Evolutionary conservation across 768 basidiomycete genomes (phyloP), one percentile per base, ranked within the genome.

Genomic region (Amyloporia xantha): DNA sequence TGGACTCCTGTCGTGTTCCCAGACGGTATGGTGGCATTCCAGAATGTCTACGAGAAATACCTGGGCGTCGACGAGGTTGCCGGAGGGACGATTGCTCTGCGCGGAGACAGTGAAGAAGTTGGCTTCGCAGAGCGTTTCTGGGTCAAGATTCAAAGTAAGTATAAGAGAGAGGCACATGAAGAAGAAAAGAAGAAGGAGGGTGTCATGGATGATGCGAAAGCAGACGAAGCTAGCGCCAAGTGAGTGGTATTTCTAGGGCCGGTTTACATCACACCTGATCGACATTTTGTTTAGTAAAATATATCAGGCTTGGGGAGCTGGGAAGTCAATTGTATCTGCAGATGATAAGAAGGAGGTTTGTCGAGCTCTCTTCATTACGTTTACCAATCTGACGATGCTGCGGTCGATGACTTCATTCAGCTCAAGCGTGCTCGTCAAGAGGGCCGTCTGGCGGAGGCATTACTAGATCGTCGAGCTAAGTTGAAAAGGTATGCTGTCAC

Each of bases 1-100:
- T 96, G 91, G 89, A 87, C 86, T 2, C 86, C 91, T 13, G 77
- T 91, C 21, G 70, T 92, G 48, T 66, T 89, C 20, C 80, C 86
- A 9, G 88, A 87, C 51, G 89, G 88, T 36, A 89, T 91, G 84
- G 80, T 87, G 41, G 86, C 88, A 5, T 86, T 93, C 62, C 82
- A 83, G 80, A 91, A 84, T 65, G 74, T 89, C 9, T 93, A 94
- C 59, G 90, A 92, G 62, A 94, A 85, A 61, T 93, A 89, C 65
- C 76, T 96, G 38, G 66, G 80, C 44, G 71, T 94, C 37, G 92
- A 95, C 57, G 89, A 93, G 59, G 81, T 87, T 24, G 91, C 91
- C 6, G 91, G 92, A 19, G 91, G 91, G 1, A 66, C 78, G 33
- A 64, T 94, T 47, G 76, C 84, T 48, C 70, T 95, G 28, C 73